Evolutionary conservation across 2,329 filamentous ascomycete species (phyloP), one percentile per base, ranked within the genome.

Genomic region (Exophiala bonariae): DNA sequence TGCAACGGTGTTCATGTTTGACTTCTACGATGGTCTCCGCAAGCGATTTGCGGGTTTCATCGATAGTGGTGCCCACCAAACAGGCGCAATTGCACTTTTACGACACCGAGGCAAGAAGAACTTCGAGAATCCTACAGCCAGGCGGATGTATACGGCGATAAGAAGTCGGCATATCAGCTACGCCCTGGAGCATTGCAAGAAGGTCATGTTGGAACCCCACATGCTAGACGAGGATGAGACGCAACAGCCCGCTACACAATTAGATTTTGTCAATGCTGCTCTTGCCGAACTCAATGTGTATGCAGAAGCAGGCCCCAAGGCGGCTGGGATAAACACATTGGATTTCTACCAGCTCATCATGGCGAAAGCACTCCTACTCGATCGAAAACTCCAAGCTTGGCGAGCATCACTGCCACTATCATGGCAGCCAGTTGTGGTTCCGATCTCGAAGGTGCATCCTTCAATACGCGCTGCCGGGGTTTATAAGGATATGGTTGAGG

Each of bases 21-120:
- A 55, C 18, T 55, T 55, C 18, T 52, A 55, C 22, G 49, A 55
- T 20, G 48, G 44, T 14, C 52, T 55, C 16, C 47, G 45, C 35
- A 47, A 46, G 10, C 52, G 52, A 7, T 55, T 51, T 23, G 43
- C 45, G 3, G 37, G 49, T 8, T 49, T 52, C 16, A 26, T 48
- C 9, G 52, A 54, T 42, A 48, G 28, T 10, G 52, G 49, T 11
- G 45, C 43, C 20, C 52, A 55, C 26, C 52, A 52, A 22, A 42
- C 52, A 48, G 52, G 49, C 20, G 52, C 45, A 5, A 38, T 55
- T n/a, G 52, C 52, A 10, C 20, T 55, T 20, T 36, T 52, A 4
- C 50, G 44, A 22, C 41, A 50, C 28, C 22, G 49, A 23, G 49
- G 49, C 4, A 18, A 37, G 18, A 40, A 50, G 11, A 47, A 49